A percentile compares a stretch with the other conserved stretches of the same genome.
These are phyloP conservation scores for Stemphylium vesicarium DNA, from an alignment of 2,329 filamentous ascomycete genomes.

Conservation along the genomic window DNA sequence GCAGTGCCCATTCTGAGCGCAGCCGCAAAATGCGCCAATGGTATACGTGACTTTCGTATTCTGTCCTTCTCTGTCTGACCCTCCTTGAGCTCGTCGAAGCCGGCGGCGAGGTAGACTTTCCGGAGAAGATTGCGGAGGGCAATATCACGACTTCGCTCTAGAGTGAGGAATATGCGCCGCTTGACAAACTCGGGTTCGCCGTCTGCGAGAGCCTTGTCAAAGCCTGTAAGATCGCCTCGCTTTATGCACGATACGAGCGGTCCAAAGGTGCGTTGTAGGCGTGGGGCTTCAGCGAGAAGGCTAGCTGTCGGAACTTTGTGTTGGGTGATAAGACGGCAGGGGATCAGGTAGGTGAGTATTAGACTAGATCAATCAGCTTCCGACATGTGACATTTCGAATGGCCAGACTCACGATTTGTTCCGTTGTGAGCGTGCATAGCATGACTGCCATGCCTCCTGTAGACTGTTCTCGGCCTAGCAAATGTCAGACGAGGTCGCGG, in stretches of 20 bases:
- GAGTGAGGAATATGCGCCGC: conserved; percentile 88
- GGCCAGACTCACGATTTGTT: conserved; percentile 73
- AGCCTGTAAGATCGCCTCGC: conserved; percentile 79
- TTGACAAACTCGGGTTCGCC: conserved; percentile 94
- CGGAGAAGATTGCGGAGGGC: conserved; percentile 88
- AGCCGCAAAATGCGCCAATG: conserved; percentile 82
- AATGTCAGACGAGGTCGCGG: conserved; percentile 19
- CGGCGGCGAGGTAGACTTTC: conserved; percentile 86
- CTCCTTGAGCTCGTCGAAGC: conserved; percentile 76
- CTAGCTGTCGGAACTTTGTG: conserved; percentile 78
- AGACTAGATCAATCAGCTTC: conserved; percentile 60
- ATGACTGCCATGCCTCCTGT: conserved; percentile 80
- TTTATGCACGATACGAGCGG: conserved; percentile 82
- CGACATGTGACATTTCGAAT: conserved; percentile 40
- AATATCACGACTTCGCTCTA: conserved; percentile 91
- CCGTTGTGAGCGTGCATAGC: conserved; percentile 71
- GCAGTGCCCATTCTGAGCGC: conserved; percentile 77
- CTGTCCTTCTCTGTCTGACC: conserved; percentile 66
- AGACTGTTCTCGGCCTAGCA: conserved; percentile 59
- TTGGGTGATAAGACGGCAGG: conserved; percentile 85
- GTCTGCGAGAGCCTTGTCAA: conserved; percentile 79
- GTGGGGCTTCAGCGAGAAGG: conserved; percentile 77
- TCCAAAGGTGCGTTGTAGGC: conserved; percentile 76
- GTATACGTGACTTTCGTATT: conserved; percentile 74
- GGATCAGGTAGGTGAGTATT: conserved; percentile 93